Conservation (phyloP, 805 yeast species). For the Saccharomyces paradoxus region DNA sequence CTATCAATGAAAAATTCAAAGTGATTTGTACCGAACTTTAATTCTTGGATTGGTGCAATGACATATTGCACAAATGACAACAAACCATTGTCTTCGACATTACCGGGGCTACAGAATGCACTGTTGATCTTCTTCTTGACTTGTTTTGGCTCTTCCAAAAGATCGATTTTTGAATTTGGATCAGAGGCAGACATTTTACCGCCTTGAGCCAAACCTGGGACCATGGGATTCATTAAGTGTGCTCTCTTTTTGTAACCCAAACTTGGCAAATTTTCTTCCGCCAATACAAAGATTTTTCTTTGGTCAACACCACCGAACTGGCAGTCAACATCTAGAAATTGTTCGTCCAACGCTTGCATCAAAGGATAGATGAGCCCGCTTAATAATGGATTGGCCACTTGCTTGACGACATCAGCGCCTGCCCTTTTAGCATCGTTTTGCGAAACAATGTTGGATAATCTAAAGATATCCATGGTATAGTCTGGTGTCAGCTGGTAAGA, state of each 20-base stretch:
- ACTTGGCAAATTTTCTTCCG: conserved; percentile 83
- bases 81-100: conserved; percentile 82
- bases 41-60: conserved; percentile 75
- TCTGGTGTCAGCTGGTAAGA: conserved; percentile 74
- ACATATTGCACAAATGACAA: conserved; percentile 80
- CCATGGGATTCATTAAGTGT: conserved; percentile 98
- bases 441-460: conserved; percentile 72
- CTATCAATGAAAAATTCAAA: conserved; percentile 72
- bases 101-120: conserved; percentile 95
- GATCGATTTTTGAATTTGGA: conserved; percentile 93
- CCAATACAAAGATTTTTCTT: conserved; percentile 92
- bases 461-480: conserved; percentile 85
- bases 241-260: conserved; percentile 96
- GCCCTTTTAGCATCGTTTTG: conserved; percentile 98
- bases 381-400: conserved; percentile 86
- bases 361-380: conserved; percentile 93
- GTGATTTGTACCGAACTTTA: conserved; percentile 49
- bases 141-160: conserved; percentile 78
- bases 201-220: conserved; percentile 93
- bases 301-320: conserved; percentile 99
- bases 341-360: conserved; percentile 98
- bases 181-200: conserved; percentile 99
- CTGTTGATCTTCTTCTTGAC: conserved; percentile 85
- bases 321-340: conserved; percentile 77
- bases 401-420: conserved; percentile 98